Base-by-base conservation (phyloP, 2,329 filamentous ascomycete genomes). In the Teratosphaeria destructans region DNA sequence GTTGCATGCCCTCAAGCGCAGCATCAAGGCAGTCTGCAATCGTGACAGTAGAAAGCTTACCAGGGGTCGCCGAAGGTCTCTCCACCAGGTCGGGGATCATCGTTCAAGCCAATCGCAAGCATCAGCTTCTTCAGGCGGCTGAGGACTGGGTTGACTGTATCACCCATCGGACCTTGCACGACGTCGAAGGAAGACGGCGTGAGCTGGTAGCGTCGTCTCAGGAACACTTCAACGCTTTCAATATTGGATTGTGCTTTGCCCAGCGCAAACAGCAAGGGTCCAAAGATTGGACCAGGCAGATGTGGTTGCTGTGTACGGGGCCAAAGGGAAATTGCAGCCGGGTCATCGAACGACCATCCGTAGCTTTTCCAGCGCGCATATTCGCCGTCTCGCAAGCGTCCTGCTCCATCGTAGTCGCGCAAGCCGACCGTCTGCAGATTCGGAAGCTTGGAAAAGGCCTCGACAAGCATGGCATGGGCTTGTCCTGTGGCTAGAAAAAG, bases 401-500 rank as follows among this genome's bases (percentile, higher is more conserved):
- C 76, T 0, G 4, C 26, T 0, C 80, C 80, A 66, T 80, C 74
- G 70, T 82, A 86, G 66, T 87, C 82, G 19, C 85, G 79, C 27
- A 88, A 73, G 27, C 82, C 81, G 14, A 88, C 69, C 0, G 78
- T 81, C 34, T 80, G 72, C 5, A 87, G 77, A 58, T 82, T 82
- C 0, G 70, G 67, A 3, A 88, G 74, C 37, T 81, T 78, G 10
- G 70, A 65, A 57, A 88, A 81, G 1, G 84, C 85, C 35, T 82
- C 76, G 0, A 76, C 72, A 16, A 88, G 77, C 77, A 87, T 77
- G 6, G 79, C 75, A 1, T 76, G 69, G 27, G 82, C 80, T 1
- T 73, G 67, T 0, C 83, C 82, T 0, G 76, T 78, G 32, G 61
- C 61, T 6, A 74, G 16, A 3, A 78, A 59, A 2, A 61, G 32